Base-by-base conservation (phyloP, 371 early-diverging fungal species). In the Rhizopus delemar region DNA sequence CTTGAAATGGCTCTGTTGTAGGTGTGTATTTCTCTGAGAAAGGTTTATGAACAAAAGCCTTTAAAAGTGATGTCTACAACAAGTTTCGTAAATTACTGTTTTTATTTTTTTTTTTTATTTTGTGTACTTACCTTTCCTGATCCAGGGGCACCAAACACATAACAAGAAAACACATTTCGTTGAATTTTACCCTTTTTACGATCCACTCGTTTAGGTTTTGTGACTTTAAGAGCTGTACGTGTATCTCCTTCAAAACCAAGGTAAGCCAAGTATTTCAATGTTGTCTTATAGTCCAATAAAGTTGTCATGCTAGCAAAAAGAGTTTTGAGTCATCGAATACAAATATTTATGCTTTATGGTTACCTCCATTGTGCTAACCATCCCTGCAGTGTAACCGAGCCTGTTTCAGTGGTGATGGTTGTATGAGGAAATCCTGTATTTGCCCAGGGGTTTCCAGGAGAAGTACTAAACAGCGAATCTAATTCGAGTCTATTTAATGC, bases 361-460 rank as follows among this genome's bases (percentile, higher is more conserved):
- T 69, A 90, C 91, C 91, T 94, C 98, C 98, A 98, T 68, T 95
- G 95, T 22, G 96, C 97, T 43, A 98, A 73, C 81, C 95, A 98
- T 15, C 97, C 96, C 71, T 96, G 97, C 41, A 97, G 75, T 5
- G 97, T 95, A 6, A 98, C 92, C 5, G 90, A 86, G 3, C 94
- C 94, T 3, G 89, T 77, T 28, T 91, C 91, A 31, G 93, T 93
- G 12, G 96, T 93, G 16, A 95, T 85, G 1, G 94, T 93, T 9
- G 95, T 90, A 56, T 93, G 88, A n/a, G 94, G 95, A 60, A 95
- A 94, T 22, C 86, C 92, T 13, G 86, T 86, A 41, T 84, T 81
- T 28, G 82, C 80, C 96, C 97, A 96, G 12, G 96, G 96, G 55
- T 90, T 90, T 8, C 90, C 92, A 0, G 97, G 95, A 12, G 94